Conservation (phyloP, 78 protist genomes). For the Salpingoeca rosetta region DNA sequence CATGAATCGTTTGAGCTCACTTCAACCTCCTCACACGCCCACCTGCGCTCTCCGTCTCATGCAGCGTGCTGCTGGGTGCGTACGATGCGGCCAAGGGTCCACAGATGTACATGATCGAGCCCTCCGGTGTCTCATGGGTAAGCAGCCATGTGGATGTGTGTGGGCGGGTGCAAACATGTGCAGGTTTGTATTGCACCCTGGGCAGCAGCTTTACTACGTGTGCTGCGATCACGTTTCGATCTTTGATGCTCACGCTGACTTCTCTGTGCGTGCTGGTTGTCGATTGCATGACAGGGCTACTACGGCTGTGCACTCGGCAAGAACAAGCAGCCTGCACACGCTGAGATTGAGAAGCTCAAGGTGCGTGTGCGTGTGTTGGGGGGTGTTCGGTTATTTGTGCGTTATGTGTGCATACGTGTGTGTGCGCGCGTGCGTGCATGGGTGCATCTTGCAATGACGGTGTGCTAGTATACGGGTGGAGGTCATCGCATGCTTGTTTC, state of each 20-base stretch:
- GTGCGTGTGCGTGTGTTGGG: too few relatives aligned
- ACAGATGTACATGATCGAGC: conserved; percentile 81
- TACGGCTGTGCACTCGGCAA: conserved; percentile 79
- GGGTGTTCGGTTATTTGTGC: too few relatives aligned
- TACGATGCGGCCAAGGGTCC: conserved; percentile 63
- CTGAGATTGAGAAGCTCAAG: conserved; percentile 88
- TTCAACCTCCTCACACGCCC: too few relatives aligned
- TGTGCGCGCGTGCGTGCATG: too few relatives aligned
- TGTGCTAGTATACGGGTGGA: not conserved
- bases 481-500: not conserved
- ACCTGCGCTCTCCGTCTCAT: too few relatives aligned
- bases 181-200: not conserved
- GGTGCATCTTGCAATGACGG: too few relatives aligned
- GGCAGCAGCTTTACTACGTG: too few relatives aligned
- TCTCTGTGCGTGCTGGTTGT: not conserved
- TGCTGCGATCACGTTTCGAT: not conserved
- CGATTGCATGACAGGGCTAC: conserved; percentile 45
- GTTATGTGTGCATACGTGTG: too few relatives aligned
- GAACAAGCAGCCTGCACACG: conserved; percentile 80
- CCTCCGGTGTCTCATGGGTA: conserved; percentile 75
- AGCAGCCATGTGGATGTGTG: not conserved
- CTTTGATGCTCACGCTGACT: not conserved
- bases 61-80: conserved; percentile 70
- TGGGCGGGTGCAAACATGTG: not conserved
- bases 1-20: too few relatives aligned